Evolutionary conservation across 352 stramenopile species (phyloP).

Genomic region (Globisporangium apiculatum): DNA sequence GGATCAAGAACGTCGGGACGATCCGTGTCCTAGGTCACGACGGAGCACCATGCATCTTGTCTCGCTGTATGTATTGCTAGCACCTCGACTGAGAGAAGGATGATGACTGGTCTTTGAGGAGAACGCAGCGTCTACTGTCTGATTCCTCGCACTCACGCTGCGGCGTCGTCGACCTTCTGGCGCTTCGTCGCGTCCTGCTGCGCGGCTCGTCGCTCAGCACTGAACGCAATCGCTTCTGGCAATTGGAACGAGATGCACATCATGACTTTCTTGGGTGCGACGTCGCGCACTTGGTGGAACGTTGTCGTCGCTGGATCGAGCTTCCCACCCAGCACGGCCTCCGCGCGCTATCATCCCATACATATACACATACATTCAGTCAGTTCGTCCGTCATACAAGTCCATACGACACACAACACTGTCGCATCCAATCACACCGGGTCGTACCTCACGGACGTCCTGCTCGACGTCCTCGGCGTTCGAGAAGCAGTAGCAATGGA

Average conservation of each 20-base stretch:
- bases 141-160: too few species aligned
- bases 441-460: slow-evolving; percentile 57
- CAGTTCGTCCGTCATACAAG: not conserved
- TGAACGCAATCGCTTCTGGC: slow-evolving; percentile 68
- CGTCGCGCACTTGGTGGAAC: slow-evolving; percentile 91
- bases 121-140: too few species aligned
- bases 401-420: not conserved
- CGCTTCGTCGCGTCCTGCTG: slow-evolving; percentile 36
- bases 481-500: slow-evolving; percentile 96
- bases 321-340: slow-evolving; percentile 52
- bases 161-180: slow-evolving; percentile 24
- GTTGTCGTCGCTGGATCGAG: slow-evolving; percentile 41
- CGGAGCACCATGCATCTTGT: too few species aligned
- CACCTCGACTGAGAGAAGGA: too few species aligned
- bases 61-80: too few species aligned
- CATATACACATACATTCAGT: too few species aligned
- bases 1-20: too few species aligned
- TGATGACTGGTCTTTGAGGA: too few species aligned
- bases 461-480: slow-evolving; percentile 65
- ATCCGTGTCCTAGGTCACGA: too few species aligned
- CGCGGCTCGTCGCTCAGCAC: slow-evolving; percentile 28
- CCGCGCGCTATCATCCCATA: slow-evolving; percentile 35
- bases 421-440: not conserved
- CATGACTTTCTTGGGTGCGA: slow-evolving; percentile 97
- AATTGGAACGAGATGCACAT: slow-evolving; percentile 94